These are phyloP conservation scores for Leptographium radiaticola DNA, from an alignment of 2,329 filamentous ascomycete genomes.

Conservation along the genomic window DNA sequence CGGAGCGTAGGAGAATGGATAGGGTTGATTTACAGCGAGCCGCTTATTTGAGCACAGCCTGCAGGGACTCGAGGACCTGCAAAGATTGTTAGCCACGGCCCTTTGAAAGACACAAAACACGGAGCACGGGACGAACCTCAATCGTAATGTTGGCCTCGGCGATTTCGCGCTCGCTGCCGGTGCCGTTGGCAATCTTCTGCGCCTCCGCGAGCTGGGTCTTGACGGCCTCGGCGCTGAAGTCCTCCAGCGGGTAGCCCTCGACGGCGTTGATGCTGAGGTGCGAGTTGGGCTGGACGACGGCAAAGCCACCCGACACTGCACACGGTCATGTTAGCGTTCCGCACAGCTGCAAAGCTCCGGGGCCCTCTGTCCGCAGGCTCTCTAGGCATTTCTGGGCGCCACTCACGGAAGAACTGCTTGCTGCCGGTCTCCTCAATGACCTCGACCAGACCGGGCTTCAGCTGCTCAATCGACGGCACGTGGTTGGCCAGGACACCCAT, in stretches of 20 bases:
- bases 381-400: background rate
- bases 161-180: conserved; percentile 91
- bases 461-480: conserved; percentile 96
- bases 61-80: conserved; percentile 72
- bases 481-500: conserved; percentile 99
- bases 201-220: conserved; percentile 84
- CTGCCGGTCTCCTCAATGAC: conserved; percentile 82
- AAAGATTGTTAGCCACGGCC: background rate
- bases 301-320: conserved; percentile 89
- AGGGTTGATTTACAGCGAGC: background rate
- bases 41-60: conserved; percentile 64
- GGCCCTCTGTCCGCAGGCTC: background rate
- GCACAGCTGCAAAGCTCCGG: background rate
- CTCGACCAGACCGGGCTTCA: conserved; percentile 93
- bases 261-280: conserved; percentile 95
- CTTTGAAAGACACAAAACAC: background rate
- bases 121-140: conserved; percentile 51
- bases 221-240: conserved; percentile 89
- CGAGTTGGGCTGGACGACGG: conserved; percentile 90
- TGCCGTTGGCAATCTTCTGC: conserved; percentile 84
- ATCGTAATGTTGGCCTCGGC: conserved; percentile 98
- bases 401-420: conserved; percentile 99
- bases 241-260: conserved; percentile 86
- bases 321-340: background rate
- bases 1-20: background rate